Evolutionary conservation across 2,329 filamentous ascomycete genomes (phyloP), one percentile per base, ranked within the genome.

Genomic region (Metarhizium album): DNA sequence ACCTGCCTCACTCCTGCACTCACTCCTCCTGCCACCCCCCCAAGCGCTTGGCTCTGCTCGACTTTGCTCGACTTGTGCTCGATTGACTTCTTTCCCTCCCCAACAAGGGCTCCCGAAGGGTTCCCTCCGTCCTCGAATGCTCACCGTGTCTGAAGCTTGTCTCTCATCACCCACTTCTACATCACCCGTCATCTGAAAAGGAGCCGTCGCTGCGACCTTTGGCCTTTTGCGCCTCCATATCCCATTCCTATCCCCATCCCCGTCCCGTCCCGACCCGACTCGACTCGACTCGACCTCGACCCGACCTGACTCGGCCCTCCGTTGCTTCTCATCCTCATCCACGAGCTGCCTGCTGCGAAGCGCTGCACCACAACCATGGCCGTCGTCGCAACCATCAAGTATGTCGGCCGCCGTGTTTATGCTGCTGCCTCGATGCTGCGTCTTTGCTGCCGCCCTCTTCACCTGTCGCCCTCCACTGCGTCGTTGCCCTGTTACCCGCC

Each of bases 321-420:
- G 29, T 31, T 46, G 33, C 48, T 43, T 46, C 14, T 37, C 27
- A 14, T 20, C 42, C 29, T 51, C n/a, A 7, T 3, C 24, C 24
- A 31, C 46, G 45, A 50, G 45, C 48, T 42, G 38, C 27, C 20
- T n/a, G 16, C 20, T 33, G 11, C 50, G 52, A 52, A 54, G 55
- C 53, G 51, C 54, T 55, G 53, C 52, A 56, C 45, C 58, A 62
- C 60, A 65, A 61, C 60, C 62, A 69, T 72, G 67, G 78, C 80
- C 73, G 77, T 80, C 62, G 77, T 80, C 69, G 77, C 78, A 73
- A 82, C 78, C 61, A 82, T 82, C 70, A 82, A 82, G 78, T 82
- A 70, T 65, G 78, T 66, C 55, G 55, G 78, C 66, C 55, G 55
- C 54, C 54, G 46, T 51, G 54, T 51, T 53, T 48, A 47, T 55